Base-by-base conservation (phyloP, 352 stramenopile species). In the Phytophthora pluvialis region DNA sequence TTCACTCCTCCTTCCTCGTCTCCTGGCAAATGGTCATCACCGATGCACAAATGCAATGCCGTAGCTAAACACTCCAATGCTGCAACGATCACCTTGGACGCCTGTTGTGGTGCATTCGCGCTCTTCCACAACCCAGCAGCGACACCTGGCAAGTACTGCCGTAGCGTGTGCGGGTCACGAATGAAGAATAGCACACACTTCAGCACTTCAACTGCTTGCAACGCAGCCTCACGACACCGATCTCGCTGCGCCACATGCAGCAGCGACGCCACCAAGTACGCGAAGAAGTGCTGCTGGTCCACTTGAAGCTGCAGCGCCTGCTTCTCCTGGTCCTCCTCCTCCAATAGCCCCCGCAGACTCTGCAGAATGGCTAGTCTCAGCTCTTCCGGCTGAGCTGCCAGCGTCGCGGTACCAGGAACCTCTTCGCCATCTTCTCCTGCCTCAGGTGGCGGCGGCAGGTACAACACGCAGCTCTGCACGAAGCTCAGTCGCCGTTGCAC, bases 101-200 rank as follows among this genome's bases (percentile, higher is more conserved):
- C 53, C 59, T 91, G 81, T 39, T 89, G 74, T 18, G 84, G 83
- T n/a, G 81, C 77, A 28, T 87, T 84, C 1, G 87, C 68, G 33
- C 72, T 70, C 47, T 86, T 87, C 75, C 80, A 94, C 58, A 94
- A 75, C 4, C 80, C 73, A 35, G 82, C 71, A 8, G 73, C 71
- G 44, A 94, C 55, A 18, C 88, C 88, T 6, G 86, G 86, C 28
- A 94, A 83, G 59, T 93, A 90, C 67, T 90, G 81, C 0, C 82
- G 73, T 45, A 93, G 64, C 9, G 68, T 66, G 2, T 59, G 9
- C 6, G 77, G 43, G 32, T 89, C 68, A 13, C 71, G 60, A 32
- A 90, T 46, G 5, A 81, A 81, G 12, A 70, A 16, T 31, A 86
- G 4, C 9, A 86, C 69, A 18, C 60, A 58, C 21, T 66, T 64